Percentiles rank a stretch among this genome's conserved stretches.
These are phyloP conservation scores for Cercophora newfieldiana DNA, from an alignment of 495 filamentous ascomycete species.

Conservation along the genomic window DNA sequence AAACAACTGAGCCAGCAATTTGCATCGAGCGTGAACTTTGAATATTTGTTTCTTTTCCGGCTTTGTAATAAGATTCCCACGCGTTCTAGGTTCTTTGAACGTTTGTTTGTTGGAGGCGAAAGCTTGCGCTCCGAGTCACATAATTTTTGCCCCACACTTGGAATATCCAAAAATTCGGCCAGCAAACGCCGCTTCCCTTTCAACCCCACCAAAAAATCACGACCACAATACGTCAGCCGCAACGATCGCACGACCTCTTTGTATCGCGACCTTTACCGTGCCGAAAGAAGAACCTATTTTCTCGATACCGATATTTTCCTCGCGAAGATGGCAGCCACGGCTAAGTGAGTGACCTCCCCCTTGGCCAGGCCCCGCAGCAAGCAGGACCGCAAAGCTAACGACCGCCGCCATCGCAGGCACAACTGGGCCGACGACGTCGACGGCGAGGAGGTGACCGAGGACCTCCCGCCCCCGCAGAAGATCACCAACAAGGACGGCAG, in stretches of 20 bases:
- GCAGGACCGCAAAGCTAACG: constrained; percentile 1
- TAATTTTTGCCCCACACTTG: constrained; percentile 40
- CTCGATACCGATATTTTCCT: neutral
- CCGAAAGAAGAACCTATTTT: neutral
- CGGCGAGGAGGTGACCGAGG: constrained; percentile 77
- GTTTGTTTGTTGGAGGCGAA: constrained; percentile 3
- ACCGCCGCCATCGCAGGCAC: constrained; percentile 34
- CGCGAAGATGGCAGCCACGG: constrained; percentile 30
- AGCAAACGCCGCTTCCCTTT: constrained; percentile 11
- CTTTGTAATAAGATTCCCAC: neutral
- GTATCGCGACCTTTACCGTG: constrained; percentile 12
- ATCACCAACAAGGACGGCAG: constrained; percentile 96
- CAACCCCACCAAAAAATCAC: constrained; percentile 34
- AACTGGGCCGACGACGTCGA: constrained; percentile 97
- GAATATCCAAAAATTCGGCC: constrained; percentile 38
- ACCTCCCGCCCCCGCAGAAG: constrained; percentile 80
- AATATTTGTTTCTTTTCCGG: neutral
- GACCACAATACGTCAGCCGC: constrained; percentile 2
- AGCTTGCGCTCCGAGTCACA: neutral
- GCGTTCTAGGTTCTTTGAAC: neutral
- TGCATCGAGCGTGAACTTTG: neutral
- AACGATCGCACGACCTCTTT: constrained; percentile 10
- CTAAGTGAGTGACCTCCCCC: constrained; percentile 25
- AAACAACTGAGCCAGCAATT: neutral
- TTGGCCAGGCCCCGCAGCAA: neutral